These are phyloP conservation scores for Aureobasidium sp. DNA, from an alignment of 2,329 filamentous ascomycete species.

Conservation along the genomic window DNA sequence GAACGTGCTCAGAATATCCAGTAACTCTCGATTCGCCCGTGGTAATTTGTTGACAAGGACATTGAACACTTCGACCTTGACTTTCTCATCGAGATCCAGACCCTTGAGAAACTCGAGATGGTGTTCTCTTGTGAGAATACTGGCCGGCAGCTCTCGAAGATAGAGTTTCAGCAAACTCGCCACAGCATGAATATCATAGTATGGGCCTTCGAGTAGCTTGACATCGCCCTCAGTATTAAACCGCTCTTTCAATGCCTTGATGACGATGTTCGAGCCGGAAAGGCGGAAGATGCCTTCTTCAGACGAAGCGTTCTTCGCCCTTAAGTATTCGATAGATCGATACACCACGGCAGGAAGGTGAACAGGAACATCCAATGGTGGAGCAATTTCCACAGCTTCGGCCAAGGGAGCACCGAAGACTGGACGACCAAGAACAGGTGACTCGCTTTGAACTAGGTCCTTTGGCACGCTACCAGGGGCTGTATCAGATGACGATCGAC, in stretches of 20 bases:
- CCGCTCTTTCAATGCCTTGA: slow-evolving; percentile 81
- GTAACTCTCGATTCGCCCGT: slow-evolving; percentile 67
- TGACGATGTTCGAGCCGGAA: slow-evolving; percentile 92
- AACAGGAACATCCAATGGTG: slow-evolving; percentile 63
- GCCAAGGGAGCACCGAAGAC: slow-evolving; percentile 80
- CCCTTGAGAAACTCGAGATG: slow-evolving; percentile 75
- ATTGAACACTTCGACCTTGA: slow-evolving; percentile 71
- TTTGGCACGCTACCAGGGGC: slow-evolving; percentile 30
- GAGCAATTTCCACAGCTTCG: slow-evolving; percentile 77
- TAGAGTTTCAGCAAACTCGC: slow-evolving; percentile 92
- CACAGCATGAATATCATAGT: slow-evolving; percentile 93
- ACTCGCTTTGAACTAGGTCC: slow-evolving; percentile 20
- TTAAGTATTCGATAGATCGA: slow-evolving; percentile 88
- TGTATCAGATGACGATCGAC: slow-evolving; percentile 62
- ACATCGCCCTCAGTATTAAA: slow-evolving; percentile 93
- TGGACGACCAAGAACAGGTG: slow-evolving; percentile 41
- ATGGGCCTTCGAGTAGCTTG: slow-evolving; percentile 69
- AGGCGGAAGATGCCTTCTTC: slow-evolving; percentile 97
- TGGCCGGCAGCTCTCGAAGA: slow-evolving; percentile 81
- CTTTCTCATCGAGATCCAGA: slow-evolving; percentile 63
- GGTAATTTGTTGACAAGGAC: slow-evolving; percentile 75
- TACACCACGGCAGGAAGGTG: slow-evolving; percentile 89
- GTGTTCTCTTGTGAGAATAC: slow-evolving; percentile 82
- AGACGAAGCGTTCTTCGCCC: slow-evolving; percentile 67
- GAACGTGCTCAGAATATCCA: slow-evolving; percentile 81